Percentiles rank a stretch among this genome's conserved stretches.
Evolutionary conservation across 768 basidiomycete genomes (phyloP).

Genomic region (Porphyrellus cyaneotinctus): DNA sequence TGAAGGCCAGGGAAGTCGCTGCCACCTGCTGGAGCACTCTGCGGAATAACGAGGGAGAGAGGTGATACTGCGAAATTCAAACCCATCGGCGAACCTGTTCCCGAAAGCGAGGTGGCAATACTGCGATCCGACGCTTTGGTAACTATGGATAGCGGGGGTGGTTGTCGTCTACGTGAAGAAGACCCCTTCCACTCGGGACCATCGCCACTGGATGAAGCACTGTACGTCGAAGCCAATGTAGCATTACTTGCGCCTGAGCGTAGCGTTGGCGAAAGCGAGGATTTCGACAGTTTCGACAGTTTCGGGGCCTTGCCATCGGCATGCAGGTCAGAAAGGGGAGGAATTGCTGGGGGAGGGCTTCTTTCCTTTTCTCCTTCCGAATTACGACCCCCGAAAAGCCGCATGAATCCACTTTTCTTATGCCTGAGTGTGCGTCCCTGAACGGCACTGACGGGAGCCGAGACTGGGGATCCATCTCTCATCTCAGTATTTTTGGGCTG

Average conservation of each 20-base stretch:
- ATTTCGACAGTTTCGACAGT: constrained; percentile 38
- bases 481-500: constrained; percentile 38
- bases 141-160: constrained; percentile 29
- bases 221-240: constrained; percentile 15
- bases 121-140: constrained; percentile 20
- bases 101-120: constrained; percentile 13
- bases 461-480: constrained; percentile 36
- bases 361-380: constrained; percentile 34
- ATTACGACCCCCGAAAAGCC: constrained; percentile 58
- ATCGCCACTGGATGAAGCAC: constrained; percentile 6
- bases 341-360: constrained; percentile 53
- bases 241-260: constrained; percentile 13
- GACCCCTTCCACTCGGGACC: constrained; percentile 18
- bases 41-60: constrained; percentile 32
- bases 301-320: constrained; percentile 32
- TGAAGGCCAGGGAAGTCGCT: constrained; percentile 63
- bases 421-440: constrained; percentile 55
- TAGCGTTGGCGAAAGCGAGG: constrained; percentile 37
- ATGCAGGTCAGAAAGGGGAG: constrained; percentile 41
- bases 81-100: constrained; percentile 7
- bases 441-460: constrained; percentile 9
- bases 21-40: constrained; percentile 64
- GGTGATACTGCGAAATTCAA: constrained; percentile 8
- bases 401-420: constrained; percentile 81
- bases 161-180: constrained; percentile 27